phyloP scores from a whole-genome alignment of 192 early-diverging fungal genomes.

The Entomortierella chlamydospora region DNA sequence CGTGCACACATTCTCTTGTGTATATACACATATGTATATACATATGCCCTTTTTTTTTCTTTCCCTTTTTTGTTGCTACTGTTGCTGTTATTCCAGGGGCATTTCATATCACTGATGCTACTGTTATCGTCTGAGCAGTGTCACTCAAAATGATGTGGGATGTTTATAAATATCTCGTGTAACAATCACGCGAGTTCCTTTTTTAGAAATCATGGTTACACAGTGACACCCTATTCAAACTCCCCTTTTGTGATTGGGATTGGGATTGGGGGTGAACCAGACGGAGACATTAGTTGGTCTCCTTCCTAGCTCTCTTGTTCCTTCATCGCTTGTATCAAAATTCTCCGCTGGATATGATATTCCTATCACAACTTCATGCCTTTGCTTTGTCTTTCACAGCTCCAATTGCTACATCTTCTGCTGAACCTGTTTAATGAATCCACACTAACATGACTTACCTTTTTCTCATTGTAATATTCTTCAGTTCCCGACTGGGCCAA shows the following conservation, averaged over 20 bases:
- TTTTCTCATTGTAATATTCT: not conserved
- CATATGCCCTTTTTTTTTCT: no score
- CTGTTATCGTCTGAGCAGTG: no score
- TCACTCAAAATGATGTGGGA: no score
- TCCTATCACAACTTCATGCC: not conserved
- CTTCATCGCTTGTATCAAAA: not conserved
- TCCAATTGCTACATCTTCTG: not conserved
- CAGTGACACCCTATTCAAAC: not conserved
- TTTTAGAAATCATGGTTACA: constrained; percentile 19
- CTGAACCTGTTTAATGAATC: not conserved
- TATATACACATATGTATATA: no score
- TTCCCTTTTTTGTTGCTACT: no score
- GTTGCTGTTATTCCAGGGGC: no score
- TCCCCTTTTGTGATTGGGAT: not conserved
- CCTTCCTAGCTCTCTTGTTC: not conserved
- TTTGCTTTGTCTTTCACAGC: not conserved
- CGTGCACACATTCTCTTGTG: not conserved
- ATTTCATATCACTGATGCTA: no score
- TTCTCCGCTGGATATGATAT: no score
- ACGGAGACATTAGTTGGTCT: not conserved
- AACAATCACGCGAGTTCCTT: constrained; percentile 49
- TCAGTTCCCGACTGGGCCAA: constrained; percentile 84
- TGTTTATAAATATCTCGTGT: no score
- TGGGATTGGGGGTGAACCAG: no score
- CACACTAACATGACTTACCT: not conserved